phyloP scores from a whole-genome alignment of 2,329 filamentous ascomycete genomes.

The Xylaria hypoxylon region DNA sequence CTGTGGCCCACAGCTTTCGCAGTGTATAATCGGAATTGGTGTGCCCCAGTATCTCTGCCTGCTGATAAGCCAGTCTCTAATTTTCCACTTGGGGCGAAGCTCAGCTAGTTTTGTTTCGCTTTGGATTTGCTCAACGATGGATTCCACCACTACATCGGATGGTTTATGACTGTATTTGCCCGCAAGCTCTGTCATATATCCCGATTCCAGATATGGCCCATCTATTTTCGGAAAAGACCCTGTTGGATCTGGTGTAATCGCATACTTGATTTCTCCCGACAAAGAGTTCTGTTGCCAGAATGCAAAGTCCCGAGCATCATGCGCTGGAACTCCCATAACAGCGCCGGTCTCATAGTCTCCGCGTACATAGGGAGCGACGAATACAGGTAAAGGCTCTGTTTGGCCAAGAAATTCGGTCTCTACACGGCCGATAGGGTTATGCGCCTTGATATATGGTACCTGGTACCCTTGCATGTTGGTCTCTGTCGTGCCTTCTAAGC shows the following conservation, averaged over 20 bases:
- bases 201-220: conserved; percentile 72
- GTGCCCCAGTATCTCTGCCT: conserved; percentile 94
- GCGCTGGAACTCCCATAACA: conserved; percentile 91
- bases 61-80: conserved; percentile 91
- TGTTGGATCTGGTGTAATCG: conserved; percentile 66
- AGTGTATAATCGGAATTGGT: conserved; percentile 90
- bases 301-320: conserved; percentile 80
- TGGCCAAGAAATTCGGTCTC: conserved; percentile 62
- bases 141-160: conserved; percentile 71
- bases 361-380: conserved; percentile 85
- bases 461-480: conserved; percentile 76
- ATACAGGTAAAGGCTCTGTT: conserved; percentile 75
- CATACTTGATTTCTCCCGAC: conserved; percentile 70
- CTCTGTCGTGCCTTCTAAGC: conserved; percentile 65
- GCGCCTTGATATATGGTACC: conserved; percentile 69
- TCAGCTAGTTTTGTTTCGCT: conserved; percentile 67
- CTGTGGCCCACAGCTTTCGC: conserved; percentile 78
- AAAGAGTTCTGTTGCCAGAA: conserved; percentile 82
- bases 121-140: conserved; percentile 69
- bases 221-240: conserved; percentile 59
- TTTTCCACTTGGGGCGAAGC: conserved; percentile 77
- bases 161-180: conserved; percentile 72
- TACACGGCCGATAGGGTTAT: conserved; percentile 73
- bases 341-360: conserved; percentile 88
- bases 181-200: conserved; percentile 74